Conservation (phyloP, 805 yeast genomes). For the Teunomyces stri region DNA sequence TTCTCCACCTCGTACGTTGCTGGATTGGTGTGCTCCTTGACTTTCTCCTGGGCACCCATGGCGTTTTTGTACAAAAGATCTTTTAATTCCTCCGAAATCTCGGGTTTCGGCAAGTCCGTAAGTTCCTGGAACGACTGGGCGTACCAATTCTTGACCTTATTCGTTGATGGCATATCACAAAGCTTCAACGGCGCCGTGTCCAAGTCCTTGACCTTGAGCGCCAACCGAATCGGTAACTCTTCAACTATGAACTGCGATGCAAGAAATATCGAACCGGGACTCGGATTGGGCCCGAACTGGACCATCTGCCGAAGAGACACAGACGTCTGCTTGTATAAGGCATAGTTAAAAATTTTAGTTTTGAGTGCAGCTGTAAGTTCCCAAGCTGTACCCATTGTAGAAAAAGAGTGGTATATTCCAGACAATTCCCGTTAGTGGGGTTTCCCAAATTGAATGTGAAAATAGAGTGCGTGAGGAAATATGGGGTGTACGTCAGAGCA, state of each 20-base stretch:
- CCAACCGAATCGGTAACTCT: conserved; percentile 83
- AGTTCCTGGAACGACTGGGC: conserved; percentile 86
- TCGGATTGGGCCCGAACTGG: conserved; percentile 78
- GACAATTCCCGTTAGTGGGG: conserved; percentile 2
- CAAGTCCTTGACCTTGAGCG: conserved; percentile 80
- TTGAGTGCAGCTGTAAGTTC: conserved; percentile 48
- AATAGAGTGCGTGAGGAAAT: conserved; percentile 1
- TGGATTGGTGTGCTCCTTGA: conserved; percentile 18
- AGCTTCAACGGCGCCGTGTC: conserved; percentile 78
- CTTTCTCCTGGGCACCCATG: background rate
- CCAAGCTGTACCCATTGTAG: conserved; percentile 46
- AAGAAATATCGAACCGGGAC: conserved; percentile 73
- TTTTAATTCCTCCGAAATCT: conserved; percentile 41
- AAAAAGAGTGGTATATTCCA: conserved; percentile 1
- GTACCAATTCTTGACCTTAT: conserved; percentile 82
- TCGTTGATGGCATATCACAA: conserved; percentile 68
- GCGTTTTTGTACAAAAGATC: conserved; percentile 28
- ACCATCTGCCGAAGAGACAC: conserved; percentile 87
- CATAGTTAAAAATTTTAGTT: conserved; percentile 59
- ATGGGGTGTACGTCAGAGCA: conserved; percentile 1
- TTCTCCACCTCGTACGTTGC: conserved; percentile 28
- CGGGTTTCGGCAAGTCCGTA: conserved; percentile 60
- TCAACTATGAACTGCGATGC: conserved; percentile 84
- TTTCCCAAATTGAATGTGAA: background rate
- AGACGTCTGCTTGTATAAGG: conserved; percentile 77